Evolutionary conservation across 768 basidiomycete species (phyloP), one percentile per base, ranked within the genome.

Genomic region (Naganishia kalamii): DNA sequence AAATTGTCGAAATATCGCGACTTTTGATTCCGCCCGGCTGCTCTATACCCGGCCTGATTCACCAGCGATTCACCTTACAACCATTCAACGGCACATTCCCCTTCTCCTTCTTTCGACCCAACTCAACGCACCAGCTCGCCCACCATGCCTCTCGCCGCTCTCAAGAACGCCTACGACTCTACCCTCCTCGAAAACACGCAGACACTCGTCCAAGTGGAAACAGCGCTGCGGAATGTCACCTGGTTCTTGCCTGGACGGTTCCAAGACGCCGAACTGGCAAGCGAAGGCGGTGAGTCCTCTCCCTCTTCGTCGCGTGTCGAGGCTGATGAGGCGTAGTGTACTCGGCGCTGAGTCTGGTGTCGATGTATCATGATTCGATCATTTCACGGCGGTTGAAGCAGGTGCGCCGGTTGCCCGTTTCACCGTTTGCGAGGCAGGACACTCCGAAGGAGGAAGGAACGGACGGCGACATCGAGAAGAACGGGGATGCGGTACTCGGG

Each of bases 241-340:
- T 98, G 93, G 92, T 86, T 98, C 72, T 80, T 98, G 47, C 94
- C 94, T 10, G 93, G 93, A 66, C 84, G 92, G 69, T 97, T 98
- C 84, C 92, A 91, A 79, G 93, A 97, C 83, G 92, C 92, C 49
- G 93, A 97, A 77, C 81, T 98, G 54, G 92, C 90, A 66, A 92
- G 91, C 13, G 94, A 98, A 84, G 85, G 88, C 73, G 81, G 93
- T 94, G 70, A 83, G 92, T 89, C 67, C 6, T 5, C 23, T 10
- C 19, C 23, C 44, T 32, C 60, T 27, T 61, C 60, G 29, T 32
- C 27, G 27, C 21, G 35, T 17, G 3, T 19, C n/a, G 33, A 48
- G 11, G 23, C 29, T 10, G 29, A 19, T 6, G 49, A 23, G 52
- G 17, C 32, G 21, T 47, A 65, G 92, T 98, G 60, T 89, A 90